phyloP scores from a whole-genome alignment of 2,329 filamentous ascomycete genomes.

The Sarocladium strictum region DNA sequence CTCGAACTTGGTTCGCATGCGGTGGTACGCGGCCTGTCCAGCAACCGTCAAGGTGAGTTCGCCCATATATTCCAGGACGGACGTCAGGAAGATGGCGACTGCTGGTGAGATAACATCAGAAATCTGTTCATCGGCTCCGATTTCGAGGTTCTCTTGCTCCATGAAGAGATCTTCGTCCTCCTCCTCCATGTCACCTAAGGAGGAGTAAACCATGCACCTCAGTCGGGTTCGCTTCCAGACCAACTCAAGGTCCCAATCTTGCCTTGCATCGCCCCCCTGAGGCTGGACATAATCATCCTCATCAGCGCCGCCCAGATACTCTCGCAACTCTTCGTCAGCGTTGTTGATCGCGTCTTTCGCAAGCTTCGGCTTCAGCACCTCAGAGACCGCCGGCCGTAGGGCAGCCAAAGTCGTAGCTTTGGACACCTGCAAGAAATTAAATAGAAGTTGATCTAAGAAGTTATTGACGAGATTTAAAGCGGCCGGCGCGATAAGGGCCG shows the following conservation, averaged over 20 bases:
- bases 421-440: slow-evolving; percentile 77
- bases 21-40: slow-evolving; percentile 73
- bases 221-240: slow-evolving; percentile 91
- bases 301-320: slow-evolving; percentile 75
- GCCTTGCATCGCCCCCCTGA: slow-evolving; percentile 40
- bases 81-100: slow-evolving; percentile 92
- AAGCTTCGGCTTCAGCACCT: slow-evolving; percentile 83
- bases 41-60: slow-evolving; percentile 87
- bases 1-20: slow-evolving; percentile 53
- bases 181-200: slow-evolving; percentile 93
- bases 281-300: slow-evolving; percentile 63
- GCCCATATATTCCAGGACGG: slow-evolving; percentile 87
- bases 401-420: slow-evolving; percentile 70
- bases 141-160: slow-evolving; percentile 68
- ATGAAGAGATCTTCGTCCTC: slow-evolving; percentile 91
- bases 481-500: slow-evolving; percentile 64
- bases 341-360: slow-evolving; percentile 78
- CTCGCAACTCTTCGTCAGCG: slow-evolving; percentile 79
- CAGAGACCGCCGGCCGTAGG: slow-evolving; percentile 74
- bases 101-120: slow-evolving; percentile 77
- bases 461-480: slow-evolving; percentile 78
- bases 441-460: slow-evolving; percentile 90
- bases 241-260: slow-evolving; percentile 82
- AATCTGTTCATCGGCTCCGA: slow-evolving; percentile 48
- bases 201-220: slow-evolving; percentile 97